Percentiles rank a stretch among this genome's conserved stretches.
Evolutionary conservation across 2,329 filamentous ascomycete species (phyloP).

Genomic region (Stenocarpella maydis): DNA sequence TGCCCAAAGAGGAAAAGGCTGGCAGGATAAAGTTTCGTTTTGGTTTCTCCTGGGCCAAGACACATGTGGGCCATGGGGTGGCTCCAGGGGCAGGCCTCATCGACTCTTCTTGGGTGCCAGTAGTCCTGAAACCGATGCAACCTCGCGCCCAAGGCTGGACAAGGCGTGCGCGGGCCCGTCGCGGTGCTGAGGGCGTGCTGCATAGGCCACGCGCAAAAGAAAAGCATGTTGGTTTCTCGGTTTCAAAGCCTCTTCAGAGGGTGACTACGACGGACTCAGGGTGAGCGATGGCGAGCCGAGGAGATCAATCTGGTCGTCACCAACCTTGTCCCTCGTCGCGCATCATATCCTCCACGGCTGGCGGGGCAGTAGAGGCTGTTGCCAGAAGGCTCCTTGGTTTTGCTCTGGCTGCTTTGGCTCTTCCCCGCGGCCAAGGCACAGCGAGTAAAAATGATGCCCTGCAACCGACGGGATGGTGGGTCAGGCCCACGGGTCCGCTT

Average conservation of each 20-base stretch:
- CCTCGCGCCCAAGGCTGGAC: background rate
- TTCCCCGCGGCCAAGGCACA: too few relatives aligned
- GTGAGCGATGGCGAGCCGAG: background rate
- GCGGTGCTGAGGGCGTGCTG: background rate
- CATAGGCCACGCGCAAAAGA: too few relatives aligned
- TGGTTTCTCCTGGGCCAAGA: conserved; percentile 25
- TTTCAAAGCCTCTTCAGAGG: conserved; percentile 1
- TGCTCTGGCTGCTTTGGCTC: background rate
- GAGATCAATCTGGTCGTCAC: background rate
- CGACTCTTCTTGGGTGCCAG: conserved; percentile 1
- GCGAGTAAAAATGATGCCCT: too few relatives aligned
- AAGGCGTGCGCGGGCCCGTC: background rate
- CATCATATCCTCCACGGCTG: background rate
- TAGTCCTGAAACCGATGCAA: conserved; percentile 22
- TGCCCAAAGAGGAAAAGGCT: background rate
- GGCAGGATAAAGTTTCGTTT: conserved; percentile 6
- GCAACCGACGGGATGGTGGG: too few relatives aligned
- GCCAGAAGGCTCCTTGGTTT: background rate
- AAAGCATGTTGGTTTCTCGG: conserved; percentile 7
- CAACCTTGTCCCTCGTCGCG: background rate
- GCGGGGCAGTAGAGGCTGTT: background rate
- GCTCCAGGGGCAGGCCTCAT: conserved; percentile 18
- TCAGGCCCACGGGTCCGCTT: background rate
- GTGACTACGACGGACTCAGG: background rate
- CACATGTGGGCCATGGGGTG: conserved; percentile 4